phyloP scores from a whole-genome alignment of 768 basidiomycete species.

The Agrocybe pediades region DNA sequence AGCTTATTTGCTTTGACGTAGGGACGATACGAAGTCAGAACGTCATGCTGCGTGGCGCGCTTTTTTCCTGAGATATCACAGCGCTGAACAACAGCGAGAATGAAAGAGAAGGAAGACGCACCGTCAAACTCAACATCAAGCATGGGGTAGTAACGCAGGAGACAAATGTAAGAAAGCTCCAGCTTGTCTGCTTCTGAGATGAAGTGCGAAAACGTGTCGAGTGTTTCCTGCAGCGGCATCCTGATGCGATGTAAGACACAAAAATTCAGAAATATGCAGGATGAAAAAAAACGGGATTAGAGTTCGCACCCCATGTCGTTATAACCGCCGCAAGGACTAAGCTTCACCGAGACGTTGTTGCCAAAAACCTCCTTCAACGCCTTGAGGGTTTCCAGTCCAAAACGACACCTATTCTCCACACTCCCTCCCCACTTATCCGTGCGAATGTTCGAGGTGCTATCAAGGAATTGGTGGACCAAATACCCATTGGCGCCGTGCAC shows the following conservation, averaged over 20 bases:
- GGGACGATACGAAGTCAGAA: background rate
- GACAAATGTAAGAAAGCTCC: background rate
- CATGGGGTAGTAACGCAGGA: background rate
- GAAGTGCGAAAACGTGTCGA: slow-evolving; percentile 6
- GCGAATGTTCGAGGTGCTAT: slow-evolving; percentile 44
- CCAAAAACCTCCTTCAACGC: slow-evolving; percentile 42
- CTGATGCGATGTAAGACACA: background rate
- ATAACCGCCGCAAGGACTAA: slow-evolving; percentile 42
- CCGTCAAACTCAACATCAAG: slow-evolving; percentile 2
- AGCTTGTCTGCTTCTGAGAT: slow-evolving; percentile 3
- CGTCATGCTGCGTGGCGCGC: background rate
- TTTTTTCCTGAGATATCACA: background rate
- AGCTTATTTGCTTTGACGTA: slow-evolving; percentile 1
- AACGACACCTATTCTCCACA: slow-evolving; percentile 55
- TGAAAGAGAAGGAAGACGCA: background rate
- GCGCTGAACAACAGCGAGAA: background rate
- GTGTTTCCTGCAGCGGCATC: slow-evolving; percentile 1
- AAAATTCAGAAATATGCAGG: slow-evolving; percentile 1
- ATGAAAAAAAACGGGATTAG: slow-evolving; percentile 14
- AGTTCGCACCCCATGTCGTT: slow-evolving; percentile 43
- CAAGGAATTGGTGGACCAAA: slow-evolving; percentile 50
- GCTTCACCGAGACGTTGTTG: slow-evolving; percentile 43
- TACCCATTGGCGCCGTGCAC: slow-evolving; percentile 47
- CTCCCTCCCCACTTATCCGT: slow-evolving; percentile 62
- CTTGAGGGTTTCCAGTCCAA: slow-evolving; percentile 51